Conservation (phyloP, 495 filamentous ascomycete genomes). For the Aeminium ludgeri region DNA sequence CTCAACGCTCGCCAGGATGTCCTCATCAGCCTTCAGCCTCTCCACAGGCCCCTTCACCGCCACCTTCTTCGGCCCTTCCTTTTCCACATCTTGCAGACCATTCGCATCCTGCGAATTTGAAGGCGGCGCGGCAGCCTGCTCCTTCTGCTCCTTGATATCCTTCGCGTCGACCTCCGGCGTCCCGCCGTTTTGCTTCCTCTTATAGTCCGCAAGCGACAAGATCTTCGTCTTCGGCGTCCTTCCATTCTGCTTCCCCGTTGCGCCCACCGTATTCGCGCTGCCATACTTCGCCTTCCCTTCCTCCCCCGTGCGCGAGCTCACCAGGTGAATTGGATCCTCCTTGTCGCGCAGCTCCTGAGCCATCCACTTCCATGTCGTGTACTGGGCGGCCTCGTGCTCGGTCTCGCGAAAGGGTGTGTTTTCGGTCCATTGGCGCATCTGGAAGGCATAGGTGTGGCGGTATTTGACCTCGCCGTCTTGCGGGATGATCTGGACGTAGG, state of each 20-base stretch:
- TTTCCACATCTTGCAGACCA: no score
- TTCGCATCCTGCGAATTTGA: no score
- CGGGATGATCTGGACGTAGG: slow-evolving; percentile 15
- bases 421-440: slow-evolving; percentile 8
- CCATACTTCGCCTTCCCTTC: no score
- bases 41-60: slow-evolving; percentile 12
- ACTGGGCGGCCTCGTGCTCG: slow-evolving; percentile 9
- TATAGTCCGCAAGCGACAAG: slow-evolving; percentile 11
- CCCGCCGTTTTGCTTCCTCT: slow-evolving; percentile 11
- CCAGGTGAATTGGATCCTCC: no score
- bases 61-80: background rate
- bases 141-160: background rate
- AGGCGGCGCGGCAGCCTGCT: background rate
- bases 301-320: no score
- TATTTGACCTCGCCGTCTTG: slow-evolving; percentile 11
- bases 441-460: slow-evolving; percentile 7
- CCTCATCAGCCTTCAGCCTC: slow-evolving; percentile 13
- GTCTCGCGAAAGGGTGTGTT: slow-evolving; percentile 7
- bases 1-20: slow-evolving; percentile 8
- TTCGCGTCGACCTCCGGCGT: background rate
- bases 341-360: no score
- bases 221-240: slow-evolving; percentile 18
- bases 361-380: slow-evolving; percentile 14
- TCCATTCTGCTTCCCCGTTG: no score
- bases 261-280: no score